These are phyloP conservation scores for Candida nanaspora DNA, from an alignment of 805 yeast species.

Conservation along the genomic window DNA sequence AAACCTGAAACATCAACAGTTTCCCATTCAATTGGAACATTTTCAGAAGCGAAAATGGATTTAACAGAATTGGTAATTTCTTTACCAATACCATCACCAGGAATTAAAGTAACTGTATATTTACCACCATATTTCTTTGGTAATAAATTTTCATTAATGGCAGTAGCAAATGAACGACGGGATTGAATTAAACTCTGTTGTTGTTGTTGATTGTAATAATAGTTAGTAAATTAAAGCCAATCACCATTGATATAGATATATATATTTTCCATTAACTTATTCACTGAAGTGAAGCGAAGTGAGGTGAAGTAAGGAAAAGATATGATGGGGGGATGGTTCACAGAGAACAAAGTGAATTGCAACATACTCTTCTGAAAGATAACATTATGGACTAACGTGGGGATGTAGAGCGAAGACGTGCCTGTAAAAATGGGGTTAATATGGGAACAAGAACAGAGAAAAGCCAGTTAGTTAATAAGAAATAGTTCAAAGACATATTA, in stretches of 20 bases:
- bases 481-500: too few species aligned
- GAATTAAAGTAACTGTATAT: conserved; percentile 89
- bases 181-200: conserved; percentile 1
- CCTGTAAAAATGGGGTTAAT: neutral
- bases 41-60: conserved; percentile 78
- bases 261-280: too few species aligned
- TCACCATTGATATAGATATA: too few species aligned
- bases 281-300: too few species aligned
- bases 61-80: conserved; percentile 93
- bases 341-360: too few species aligned
- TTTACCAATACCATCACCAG: conserved; percentile 98
- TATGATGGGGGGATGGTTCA: too few species aligned
- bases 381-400: neutral
- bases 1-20: conserved; percentile 61
- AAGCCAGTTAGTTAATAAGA: too few species aligned
- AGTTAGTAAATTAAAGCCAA: neutral
- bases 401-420: neutral
- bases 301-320: too few species aligned
- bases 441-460: neutral
- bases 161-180: conserved; percentile 24
- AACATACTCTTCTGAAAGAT: conserved; percentile 1
- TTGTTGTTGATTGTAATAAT: neutral
- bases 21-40: conserved; percentile 93
- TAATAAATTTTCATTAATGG: conserved; percentile 28
- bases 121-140: conserved; percentile 94